phyloP scores from a whole-genome alignment of 2,329 filamentous ascomycete genomes.

The Ceratocystis variospora region DNA sequence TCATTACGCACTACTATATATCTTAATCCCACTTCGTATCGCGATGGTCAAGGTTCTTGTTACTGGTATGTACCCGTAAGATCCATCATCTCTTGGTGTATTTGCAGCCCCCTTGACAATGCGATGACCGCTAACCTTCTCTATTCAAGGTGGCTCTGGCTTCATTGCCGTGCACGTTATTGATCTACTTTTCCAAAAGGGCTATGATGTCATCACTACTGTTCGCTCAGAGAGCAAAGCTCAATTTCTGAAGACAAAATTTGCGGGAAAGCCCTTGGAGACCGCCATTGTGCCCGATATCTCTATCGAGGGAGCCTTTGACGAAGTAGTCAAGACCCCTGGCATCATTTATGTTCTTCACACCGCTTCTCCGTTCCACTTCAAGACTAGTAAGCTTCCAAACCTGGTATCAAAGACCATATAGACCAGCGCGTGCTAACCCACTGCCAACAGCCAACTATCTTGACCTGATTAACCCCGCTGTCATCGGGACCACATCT shows the following conservation, averaged over 20 bases:
- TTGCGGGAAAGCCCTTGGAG: conserved; percentile 34
- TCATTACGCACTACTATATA: neutral
- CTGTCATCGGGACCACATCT: conserved; percentile 48
- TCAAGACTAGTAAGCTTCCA: conserved; percentile 30
- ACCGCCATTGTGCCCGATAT: conserved; percentile 62
- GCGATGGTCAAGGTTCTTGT: conserved; percentile 36
- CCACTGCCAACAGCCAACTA: conserved; percentile 29
- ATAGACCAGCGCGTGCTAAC: neutral
- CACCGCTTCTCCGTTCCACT: conserved; percentile 48
- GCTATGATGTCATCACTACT: conserved; percentile 41
- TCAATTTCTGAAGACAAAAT: conserved; percentile 35
- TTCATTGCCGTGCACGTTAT: conserved; percentile 44
- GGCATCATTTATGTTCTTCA: conserved; percentile 42
- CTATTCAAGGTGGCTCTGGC: conserved; percentile 33
- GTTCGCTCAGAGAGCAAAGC: conserved; percentile 43
- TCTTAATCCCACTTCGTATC: neutral
- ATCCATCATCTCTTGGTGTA: neutral
- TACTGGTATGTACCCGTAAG: conserved; percentile 28
- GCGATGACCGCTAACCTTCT: neutral
- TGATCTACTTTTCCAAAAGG: conserved; percentile 37
- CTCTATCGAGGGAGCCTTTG: conserved; percentile 58
- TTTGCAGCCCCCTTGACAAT: neutral
- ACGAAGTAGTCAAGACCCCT: conserved; percentile 35
- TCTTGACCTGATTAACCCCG: conserved; percentile 43
- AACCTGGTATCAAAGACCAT: neutral